These are phyloP conservation scores for Scutellaria minor DNA, from an alignment of 257 asterid genomes.

Conservation along the genomic window DNA sequence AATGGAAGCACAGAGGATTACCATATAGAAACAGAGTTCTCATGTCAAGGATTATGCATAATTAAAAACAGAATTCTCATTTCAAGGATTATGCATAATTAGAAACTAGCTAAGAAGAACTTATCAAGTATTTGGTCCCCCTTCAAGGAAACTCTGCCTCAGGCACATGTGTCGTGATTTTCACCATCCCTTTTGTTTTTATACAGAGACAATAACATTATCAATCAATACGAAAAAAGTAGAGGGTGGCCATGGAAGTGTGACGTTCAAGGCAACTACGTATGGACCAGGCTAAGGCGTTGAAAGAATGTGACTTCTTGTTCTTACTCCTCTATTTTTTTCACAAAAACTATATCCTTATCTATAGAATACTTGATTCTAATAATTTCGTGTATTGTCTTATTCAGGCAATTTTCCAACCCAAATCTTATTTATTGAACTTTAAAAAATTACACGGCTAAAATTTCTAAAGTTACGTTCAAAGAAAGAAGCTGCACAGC, in stretches of 20 bases:
- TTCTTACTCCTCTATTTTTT: constrained; percentile 24
- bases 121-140: constrained; percentile 8
- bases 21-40: background rate
- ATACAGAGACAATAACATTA: background rate
- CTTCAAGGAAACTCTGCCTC: background rate
- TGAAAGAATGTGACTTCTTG: constrained; percentile 30
- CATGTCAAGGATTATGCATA: background rate
- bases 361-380: constrained; percentile 3
- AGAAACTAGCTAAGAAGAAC: background rate
- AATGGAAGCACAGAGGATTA: background rate
- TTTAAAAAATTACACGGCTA: constrained; percentile 33
- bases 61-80: background rate
- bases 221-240: constrained; percentile 37
- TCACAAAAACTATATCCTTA: constrained; percentile 7
- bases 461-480: constrained; percentile 30
- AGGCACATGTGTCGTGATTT: background rate
- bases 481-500: constrained; percentile 53
- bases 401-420: background rate
- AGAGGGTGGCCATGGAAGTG: constrained; percentile 15
- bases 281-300: constrained; percentile 30
- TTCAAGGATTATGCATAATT: background rate
- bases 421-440: background rate
- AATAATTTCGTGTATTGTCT: constrained; percentile 6
- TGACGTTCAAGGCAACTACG: constrained; percentile 23
- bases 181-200: background rate